Conservation (phyloP, 139 green algal species). For the Medakamo hakoo region DNA sequence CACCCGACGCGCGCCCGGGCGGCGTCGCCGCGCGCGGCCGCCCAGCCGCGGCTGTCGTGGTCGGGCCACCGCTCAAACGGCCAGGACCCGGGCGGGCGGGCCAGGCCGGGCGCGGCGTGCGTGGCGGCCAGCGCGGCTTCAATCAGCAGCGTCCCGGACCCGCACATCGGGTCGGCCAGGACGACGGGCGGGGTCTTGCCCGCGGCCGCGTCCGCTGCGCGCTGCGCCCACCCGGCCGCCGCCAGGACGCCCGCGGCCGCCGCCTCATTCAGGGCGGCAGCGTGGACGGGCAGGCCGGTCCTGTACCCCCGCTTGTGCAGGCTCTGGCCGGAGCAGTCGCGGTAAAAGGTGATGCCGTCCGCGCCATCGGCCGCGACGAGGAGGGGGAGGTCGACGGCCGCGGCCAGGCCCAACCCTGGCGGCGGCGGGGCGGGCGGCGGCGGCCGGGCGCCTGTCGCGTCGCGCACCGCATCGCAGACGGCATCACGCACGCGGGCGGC, state of each 20-base stretch:
- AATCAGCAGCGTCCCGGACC: constrained; percentile 73
- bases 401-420: constrained; percentile 11
- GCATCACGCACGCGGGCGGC: constrained; percentile 51
- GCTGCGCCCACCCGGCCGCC: constrained; percentile 39
- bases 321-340: constrained; percentile 63
- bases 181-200: constrained; percentile 5
- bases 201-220: constrained; percentile 1
- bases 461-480: constrained; percentile 62
- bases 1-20: constrained; percentile 1
- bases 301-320: constrained; percentile 80
- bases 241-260: constrained; percentile 64
- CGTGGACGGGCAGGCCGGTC: constrained; percentile 48
- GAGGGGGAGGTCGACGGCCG: constrained; percentile 55
- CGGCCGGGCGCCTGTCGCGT: constrained; percentile 38
- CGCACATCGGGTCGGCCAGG: constrained; percentile 83
- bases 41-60: constrained; percentile 26
- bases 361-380: background rate
- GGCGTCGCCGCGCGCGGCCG: constrained; percentile 11
- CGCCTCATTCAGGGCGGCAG: constrained; percentile 72
- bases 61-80: constrained; percentile 57
- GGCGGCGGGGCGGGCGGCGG: constrained; percentile 22
- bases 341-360: constrained; percentile 39
- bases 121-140: constrained; percentile 74
- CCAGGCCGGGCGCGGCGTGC: constrained; percentile 50
- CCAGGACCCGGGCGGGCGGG: constrained; percentile 28